Evolutionary conservation across 805 yeast genomes (phyloP).

Genomic region (Myxozyma neglecta): DNA sequence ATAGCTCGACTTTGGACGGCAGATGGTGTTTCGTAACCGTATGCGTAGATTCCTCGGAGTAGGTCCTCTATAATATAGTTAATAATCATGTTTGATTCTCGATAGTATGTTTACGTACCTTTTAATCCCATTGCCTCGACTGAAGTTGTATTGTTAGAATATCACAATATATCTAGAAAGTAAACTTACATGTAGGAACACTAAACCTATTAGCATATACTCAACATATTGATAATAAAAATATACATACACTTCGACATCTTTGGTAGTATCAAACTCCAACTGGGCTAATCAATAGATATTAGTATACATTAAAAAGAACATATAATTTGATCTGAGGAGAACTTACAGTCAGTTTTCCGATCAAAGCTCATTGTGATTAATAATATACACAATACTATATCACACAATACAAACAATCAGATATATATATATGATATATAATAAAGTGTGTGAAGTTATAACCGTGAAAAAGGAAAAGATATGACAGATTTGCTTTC

Average conservation of each 20-base stretch:
- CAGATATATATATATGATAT: not conserved
- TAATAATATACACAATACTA: not conserved
- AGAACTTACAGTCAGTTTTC: slow-evolving; percentile 18
- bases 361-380: slow-evolving; percentile 24
- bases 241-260: slow-evolving; percentile 43
- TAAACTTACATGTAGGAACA: slow-evolving; percentile 28
- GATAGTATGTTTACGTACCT: slow-evolving; percentile 11
- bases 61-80: slow-evolving; percentile 36
- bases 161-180: not conserved
- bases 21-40: slow-evolving; percentile 79
- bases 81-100: not conserved
- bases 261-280: slow-evolving; percentile 60
- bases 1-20: slow-evolving; percentile 83
- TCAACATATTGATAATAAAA: not conserved
- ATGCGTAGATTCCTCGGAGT: slow-evolving; percentile 65
- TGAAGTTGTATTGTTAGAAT: slow-evolving; percentile 6
- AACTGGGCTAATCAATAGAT: slow-evolving; percentile 38
- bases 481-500: not conserved
- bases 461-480: not conserved
- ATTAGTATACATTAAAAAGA: not conserved
- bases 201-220: slow-evolving; percentile 1
- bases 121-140: slow-evolving; percentile 36
- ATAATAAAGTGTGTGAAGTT: not conserved
- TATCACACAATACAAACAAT: not conserved
- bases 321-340: not conserved